Evolutionary conservation across 345 rosid genomes (phyloP), one percentile per base, ranked within the genome.

Genomic region (Rubroshorea leprosula): DNA sequence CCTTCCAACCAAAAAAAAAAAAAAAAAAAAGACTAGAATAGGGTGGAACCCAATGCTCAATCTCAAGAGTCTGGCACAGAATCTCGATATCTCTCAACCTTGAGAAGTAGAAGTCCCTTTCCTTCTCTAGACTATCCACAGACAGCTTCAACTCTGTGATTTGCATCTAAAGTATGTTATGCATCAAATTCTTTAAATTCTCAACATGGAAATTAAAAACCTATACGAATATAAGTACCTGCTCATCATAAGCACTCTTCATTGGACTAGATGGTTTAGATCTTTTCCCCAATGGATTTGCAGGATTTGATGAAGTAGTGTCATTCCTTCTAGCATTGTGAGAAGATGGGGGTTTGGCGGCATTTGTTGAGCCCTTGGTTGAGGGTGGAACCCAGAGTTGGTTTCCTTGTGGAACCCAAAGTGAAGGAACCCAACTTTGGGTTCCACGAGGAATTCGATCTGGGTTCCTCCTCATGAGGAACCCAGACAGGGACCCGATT

Each of bases 61-160:
- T 73, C 67, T 62, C 81, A 3, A 80, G 84, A 49, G 72, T 80
- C 70, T 87, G 92, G 70, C 96, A 87, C 68, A 93, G 60, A 35
- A 90, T 85, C 81, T 90, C 96, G 5, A 93, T 81, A 54, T 93
- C 99, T 72, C 97, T 78, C 49, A 90, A 74, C 74, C 87, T 93
- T 7, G 75, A 83, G 56, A 93, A 90, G 66, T n/a, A n/a, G n/a
- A n/a, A n/a, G n/a, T n/a, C n/a, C n/a, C n/a, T n/a, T n/a, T n/a
- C n/a, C n/a, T n/a, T n/a, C n/a, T n/a, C n/a, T n/a, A n/a, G n/a
- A n/a, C n/a, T n/a, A n/a, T n/a, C n/a, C n/a, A n/a, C n/a, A 47
- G 84, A 85, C 17, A 93, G 80, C 81, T 93, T 93, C 82, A 93
- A 57, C 68, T 87, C 90, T 9, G 96, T 93, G 58, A 93, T 85